A percentile compares a stretch with the other conserved stretches of the same genome.
These are phyloP conservation scores for Lachnellula occidentalis DNA, from an alignment of 2,329 filamentous ascomycete species.

Conservation along the genomic window DNA sequence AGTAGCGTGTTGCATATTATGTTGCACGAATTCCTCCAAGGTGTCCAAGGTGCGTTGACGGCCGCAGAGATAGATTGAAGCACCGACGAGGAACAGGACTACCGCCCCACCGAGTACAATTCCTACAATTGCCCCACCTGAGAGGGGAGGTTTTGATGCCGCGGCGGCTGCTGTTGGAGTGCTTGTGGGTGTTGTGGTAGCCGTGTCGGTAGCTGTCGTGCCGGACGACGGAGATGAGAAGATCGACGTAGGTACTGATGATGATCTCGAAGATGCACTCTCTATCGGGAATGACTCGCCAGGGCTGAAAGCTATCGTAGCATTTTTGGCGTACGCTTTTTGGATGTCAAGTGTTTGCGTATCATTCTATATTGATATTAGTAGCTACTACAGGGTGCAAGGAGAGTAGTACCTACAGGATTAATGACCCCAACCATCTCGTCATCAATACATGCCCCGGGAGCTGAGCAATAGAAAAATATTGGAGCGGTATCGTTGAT, in stretches of 20 bases:
- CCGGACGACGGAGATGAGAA: constrained; percentile 4
- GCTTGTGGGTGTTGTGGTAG: constrained; percentile 2
- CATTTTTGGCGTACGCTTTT: constrained; percentile 16
- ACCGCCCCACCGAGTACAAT: constrained; percentile 21
- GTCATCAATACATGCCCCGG: constrained; percentile 55
- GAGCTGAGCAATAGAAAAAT: constrained; percentile 67
- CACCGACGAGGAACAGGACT: constrained; percentile 15
- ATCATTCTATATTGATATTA: constrained; percentile 13
- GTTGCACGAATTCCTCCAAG: constrained; percentile 18
- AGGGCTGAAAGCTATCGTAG: constrained; percentile 18
- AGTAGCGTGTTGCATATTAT: constrained; percentile 7
- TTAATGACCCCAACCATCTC: constrained; percentile 79
- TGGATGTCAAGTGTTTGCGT: constrained; percentile 22
- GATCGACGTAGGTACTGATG: constrained; percentile 9
- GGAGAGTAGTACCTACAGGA: constrained; percentile 40
- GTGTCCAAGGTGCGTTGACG: constrained; percentile 21
- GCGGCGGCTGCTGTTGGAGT: constrained; percentile 1
- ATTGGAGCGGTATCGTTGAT: constrained; percentile 59
- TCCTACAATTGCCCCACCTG: constrained; percentile 22
- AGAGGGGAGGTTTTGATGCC: constrained; percentile 5
- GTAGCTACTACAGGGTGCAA: neutral
- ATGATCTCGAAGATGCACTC: constrained; percentile 5
- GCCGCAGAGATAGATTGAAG: constrained; percentile 22
- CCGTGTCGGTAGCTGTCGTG: neutral
- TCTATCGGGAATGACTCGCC: constrained; percentile 22